Conservation (phyloP, 306 rosid genomes). For the Erythrophleum fordii region DNA sequence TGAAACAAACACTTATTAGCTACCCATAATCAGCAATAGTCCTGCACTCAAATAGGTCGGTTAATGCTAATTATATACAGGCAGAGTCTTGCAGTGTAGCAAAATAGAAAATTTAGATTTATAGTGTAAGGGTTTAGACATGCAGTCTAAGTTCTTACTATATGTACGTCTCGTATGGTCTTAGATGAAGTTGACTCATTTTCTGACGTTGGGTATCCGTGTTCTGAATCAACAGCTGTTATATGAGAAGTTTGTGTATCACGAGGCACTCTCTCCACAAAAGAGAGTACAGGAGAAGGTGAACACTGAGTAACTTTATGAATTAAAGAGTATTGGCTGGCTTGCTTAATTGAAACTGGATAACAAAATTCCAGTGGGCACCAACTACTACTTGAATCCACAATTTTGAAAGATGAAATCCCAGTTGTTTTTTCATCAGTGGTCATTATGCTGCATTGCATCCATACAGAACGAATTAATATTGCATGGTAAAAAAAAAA, state of each 20-base stretch:
- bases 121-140: background rate
- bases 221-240: constrained; percentile 55
- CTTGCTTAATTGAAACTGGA: constrained; percentile 37
- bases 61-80: constrained; percentile 16
- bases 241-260: constrained; percentile 58
- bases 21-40: background rate
- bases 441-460: constrained; percentile 45
- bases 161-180: constrained; percentile 65
- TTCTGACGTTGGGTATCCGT: constrained; percentile 40
- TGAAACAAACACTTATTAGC: constrained; percentile 32
- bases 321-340: constrained; percentile 33
- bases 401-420: constrained; percentile 38
- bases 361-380: constrained; percentile 23
- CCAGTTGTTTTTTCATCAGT: constrained; percentile 35
- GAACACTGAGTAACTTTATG: constrained; percentile 57
- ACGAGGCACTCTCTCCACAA: constrained; percentile 54
- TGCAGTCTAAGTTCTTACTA: constrained; percentile 59
- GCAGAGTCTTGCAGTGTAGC: background rate
- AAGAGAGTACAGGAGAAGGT: constrained; percentile 65
- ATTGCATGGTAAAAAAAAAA: background rate
- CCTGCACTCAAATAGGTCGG: background rate
- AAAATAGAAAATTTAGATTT: constrained; percentile 3
- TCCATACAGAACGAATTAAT: background rate
- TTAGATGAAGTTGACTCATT: constrained; percentile 53
- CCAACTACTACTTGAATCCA: constrained; percentile 44